Conservation (phyloP, 2,329 filamentous ascomycete species). For the Monosporascus ibericus region DNA sequence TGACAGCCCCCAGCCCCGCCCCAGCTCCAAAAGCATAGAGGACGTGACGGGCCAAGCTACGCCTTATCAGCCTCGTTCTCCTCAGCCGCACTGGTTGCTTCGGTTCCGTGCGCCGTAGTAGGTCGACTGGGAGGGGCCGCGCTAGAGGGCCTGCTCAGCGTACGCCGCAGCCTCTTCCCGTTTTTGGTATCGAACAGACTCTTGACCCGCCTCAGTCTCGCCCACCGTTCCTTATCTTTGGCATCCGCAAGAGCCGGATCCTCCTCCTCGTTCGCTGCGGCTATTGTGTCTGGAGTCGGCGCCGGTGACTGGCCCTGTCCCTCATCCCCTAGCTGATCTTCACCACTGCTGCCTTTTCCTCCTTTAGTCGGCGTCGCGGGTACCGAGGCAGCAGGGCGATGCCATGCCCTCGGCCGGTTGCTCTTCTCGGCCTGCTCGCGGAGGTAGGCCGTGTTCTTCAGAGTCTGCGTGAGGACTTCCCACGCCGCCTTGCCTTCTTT, state of each 20-base stretch:
- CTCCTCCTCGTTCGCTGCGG: slow-evolving; percentile 35
- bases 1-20: too few relatives aligned
- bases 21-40: too few relatives aligned
- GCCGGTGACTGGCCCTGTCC: slow-evolving; percentile 11
- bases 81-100: slow-evolving; percentile 11
- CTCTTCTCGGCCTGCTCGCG: slow-evolving; percentile 28
- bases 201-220: slow-evolving; percentile 64
- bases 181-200: slow-evolving; percentile 64
- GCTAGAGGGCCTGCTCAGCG: slow-evolving; percentile 31
- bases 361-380: slow-evolving; percentile 18
- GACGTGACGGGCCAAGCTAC: too few relatives aligned
- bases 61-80: slow-evolving; percentile 8
- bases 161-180: slow-evolving; percentile 43
- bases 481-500: slow-evolving; percentile 43
- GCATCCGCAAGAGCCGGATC: slow-evolving; percentile 41
- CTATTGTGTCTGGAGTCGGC: slow-evolving; percentile 18
- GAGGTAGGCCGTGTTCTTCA: slow-evolving; percentile 54
- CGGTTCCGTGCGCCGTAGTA: slow-evolving; percentile 18
- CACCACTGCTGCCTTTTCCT: background rate
- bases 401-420: slow-evolving; percentile 21
- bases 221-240: slow-evolving; percentile 69
- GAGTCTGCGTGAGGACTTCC: slow-evolving; percentile 46
- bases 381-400: slow-evolving; percentile 21
- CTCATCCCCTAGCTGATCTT: slow-evolving; percentile 11
- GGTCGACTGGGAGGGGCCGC: slow-evolving; percentile 28